Conservation (phyloP, 805 yeast genomes). For the Saccharomycopsis fodiens region DNA sequence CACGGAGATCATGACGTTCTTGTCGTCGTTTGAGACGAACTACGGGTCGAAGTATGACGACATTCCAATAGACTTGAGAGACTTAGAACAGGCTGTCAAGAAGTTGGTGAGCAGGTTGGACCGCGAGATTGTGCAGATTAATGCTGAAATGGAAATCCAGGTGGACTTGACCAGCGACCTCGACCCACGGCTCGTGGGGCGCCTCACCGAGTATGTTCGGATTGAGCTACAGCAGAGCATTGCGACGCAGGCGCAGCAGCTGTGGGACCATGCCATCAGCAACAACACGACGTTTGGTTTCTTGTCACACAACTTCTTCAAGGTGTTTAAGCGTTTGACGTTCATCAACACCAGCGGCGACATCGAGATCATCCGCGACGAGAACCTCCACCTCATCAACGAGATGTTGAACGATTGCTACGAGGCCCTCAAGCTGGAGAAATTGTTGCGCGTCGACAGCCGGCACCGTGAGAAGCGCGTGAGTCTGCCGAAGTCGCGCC, state of each 20-base stretch:
- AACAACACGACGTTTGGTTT: slow-evolving; percentile 22
- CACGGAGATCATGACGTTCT: slow-evolving; percentile 30
- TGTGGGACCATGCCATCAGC: slow-evolving; percentile 6
- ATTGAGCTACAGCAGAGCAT: slow-evolving; percentile 27
- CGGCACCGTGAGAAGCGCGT: slow-evolving; percentile 2
- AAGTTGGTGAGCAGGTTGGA: slow-evolving; percentile 32
- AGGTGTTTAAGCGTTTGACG: slow-evolving; percentile 21
- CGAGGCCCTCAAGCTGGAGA: slow-evolving; percentile 17
- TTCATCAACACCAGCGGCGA: slow-evolving; percentile 18
- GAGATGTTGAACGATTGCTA: slow-evolving; percentile 17
- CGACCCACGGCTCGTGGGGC: slow-evolving; percentile 26
- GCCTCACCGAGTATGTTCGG: slow-evolving; percentile 42
- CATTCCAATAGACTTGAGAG: slow-evolving; percentile 23
- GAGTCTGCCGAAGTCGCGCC: not conserved
- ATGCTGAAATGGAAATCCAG: slow-evolving; percentile 44
- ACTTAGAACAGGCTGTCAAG: slow-evolving; percentile 25
- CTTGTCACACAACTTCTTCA: slow-evolving; percentile 20
- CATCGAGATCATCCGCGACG: slow-evolving; percentile 16
- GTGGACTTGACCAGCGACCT: slow-evolving; percentile 31
- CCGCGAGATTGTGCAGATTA: slow-evolving; percentile 44
- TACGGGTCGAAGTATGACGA: slow-evolving; percentile 21
- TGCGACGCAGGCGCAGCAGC: slow-evolving; percentile 27
- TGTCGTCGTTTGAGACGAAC: slow-evolving; percentile 21
- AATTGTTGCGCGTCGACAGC: slow-evolving; percentile 14
- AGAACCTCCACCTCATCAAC: slow-evolving; percentile 15